Evolutionary conservation across 305 asterid species (phyloP).

Genomic region (Fraxinus sp.): DNA sequence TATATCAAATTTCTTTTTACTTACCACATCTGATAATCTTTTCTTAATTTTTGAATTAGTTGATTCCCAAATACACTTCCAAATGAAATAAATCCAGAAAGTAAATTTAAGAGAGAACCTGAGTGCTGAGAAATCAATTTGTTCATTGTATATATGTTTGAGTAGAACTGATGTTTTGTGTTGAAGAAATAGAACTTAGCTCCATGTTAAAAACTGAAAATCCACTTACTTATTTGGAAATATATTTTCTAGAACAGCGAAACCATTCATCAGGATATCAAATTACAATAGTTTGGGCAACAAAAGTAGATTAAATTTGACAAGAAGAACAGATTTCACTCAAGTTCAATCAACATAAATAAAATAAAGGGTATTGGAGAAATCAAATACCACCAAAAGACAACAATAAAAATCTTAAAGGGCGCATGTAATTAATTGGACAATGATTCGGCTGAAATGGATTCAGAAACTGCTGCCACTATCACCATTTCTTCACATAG

Average conservation of each 20-base stretch:
- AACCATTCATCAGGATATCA: background rate
- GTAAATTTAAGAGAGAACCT: background rate
- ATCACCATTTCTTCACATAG: background rate
- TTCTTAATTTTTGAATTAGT: background rate
- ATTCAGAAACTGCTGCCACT: background rate
- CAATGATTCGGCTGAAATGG: background rate
- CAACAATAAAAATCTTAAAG: background rate
- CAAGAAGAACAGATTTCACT: background rate
- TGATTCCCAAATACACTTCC: background rate
- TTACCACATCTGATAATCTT: background rate
- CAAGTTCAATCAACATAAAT: background rate
- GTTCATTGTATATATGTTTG: background rate
- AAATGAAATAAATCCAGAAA: background rate
- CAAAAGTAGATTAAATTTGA: background rate
- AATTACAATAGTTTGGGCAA: background rate
- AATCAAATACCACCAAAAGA: background rate
- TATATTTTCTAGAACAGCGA: background rate
- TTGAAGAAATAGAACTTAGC: background rate
- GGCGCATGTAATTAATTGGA: background rate
- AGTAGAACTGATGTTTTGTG: background rate
- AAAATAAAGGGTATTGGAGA: background rate
- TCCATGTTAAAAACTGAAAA: background rate
- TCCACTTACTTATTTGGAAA: background rate
- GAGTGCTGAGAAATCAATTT: background rate
- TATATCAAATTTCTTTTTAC: background rate